A percentile compares a stretch with the other conserved stretches of the same genome.
phyloP scores from a whole-genome alignment of 2,329 filamentous ascomycete species.

The Fusarium penzigii region DNA sequence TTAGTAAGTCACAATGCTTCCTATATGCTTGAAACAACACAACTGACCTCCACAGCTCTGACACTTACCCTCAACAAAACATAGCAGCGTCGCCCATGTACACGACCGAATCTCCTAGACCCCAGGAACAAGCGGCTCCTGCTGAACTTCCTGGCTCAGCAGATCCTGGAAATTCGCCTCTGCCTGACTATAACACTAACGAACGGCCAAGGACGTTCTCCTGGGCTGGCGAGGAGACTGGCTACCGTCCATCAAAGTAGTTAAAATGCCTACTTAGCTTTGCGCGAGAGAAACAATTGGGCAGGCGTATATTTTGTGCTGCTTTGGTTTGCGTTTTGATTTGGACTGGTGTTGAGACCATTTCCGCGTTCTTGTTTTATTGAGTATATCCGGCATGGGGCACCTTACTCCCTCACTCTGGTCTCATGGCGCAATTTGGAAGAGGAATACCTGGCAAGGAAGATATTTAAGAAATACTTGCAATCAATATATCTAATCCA shows the following conservation, averaged over 20 bases:
- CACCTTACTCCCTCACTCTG: too few species aligned
- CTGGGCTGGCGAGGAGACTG: conserved; percentile 33
- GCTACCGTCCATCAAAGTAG: conserved; percentile 27
- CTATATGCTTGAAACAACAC: background rate
- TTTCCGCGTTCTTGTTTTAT: too few species aligned
- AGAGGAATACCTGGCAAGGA: too few species aligned
- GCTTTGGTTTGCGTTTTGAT: background rate
- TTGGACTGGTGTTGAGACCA: too few species aligned
- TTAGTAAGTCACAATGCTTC: conserved; percentile 26
- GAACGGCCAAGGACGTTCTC: conserved; percentile 26
- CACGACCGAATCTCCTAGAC: conserved; percentile 18
- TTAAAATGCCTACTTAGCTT: background rate
- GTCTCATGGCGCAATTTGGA: too few species aligned
- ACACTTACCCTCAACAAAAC: conserved; percentile 12
- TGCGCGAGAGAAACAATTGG: background rate
- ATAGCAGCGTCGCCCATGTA: conserved; percentile 19
- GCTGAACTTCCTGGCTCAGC: conserved; percentile 39
- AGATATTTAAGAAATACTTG: too few species aligned
- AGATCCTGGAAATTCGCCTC: conserved; percentile 34
- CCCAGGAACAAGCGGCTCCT: conserved; percentile 17
- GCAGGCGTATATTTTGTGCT: background rate
- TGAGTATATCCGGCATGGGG: too few species aligned
- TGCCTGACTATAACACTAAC: conserved; percentile 34
- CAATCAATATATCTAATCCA: too few species aligned
- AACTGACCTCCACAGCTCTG: conserved; percentile 3